Evolutionary conservation across 176 grass and related monocot species (phyloP), one percentile per base, ranked within the genome.

Genomic region (Ampelocalamus luodianensis): DNA sequence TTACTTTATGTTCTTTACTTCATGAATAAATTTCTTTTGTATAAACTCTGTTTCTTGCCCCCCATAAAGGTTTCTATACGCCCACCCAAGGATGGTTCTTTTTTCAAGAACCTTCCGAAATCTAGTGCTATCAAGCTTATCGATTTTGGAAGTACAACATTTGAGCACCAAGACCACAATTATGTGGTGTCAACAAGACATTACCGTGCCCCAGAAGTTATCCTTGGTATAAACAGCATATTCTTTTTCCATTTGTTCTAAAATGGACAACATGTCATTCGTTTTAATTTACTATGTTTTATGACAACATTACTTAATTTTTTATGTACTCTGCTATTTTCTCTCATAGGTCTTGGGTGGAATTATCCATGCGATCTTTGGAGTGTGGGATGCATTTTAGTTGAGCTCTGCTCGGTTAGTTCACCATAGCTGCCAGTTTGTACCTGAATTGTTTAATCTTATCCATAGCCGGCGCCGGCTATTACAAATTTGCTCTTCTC

Each of bases 131-230:
- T 98, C 79, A 98, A 98, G 85, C 80, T 95, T 4, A 98, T 98
- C 72, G 96, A 98, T 85, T 98, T 98, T 92, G 96, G 96, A 49
- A 93, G 93, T 38, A 90, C 96, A 32, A 95, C 93, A 85, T 98
- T 95, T 66, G 96, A 95, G 72, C 86, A 93, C 62, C 93, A 98
- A 87, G 93, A 98, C 51, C 96, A 93, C 69, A 95, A 92, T 87
- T 95, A 98, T 67, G 91, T 98, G 13, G 93, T 98, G 56, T 95
- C 96, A 18, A 98, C 96, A 77, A 89, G 96, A 59, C 93, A 95
- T 91, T 98, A 98, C 76, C 91, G 96, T 61, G 96, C 96, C 16
- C 96, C 96, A 20, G 96, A 98, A 93, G 96, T 98, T 70, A 98
- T 98, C 81, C 93, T 98, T 89, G 93, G 93, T 98, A 98, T 72